These are phyloP conservation scores for Quercus variabilis DNA, from an alignment of 306 rosid species.

Conservation along the genomic window DNA sequence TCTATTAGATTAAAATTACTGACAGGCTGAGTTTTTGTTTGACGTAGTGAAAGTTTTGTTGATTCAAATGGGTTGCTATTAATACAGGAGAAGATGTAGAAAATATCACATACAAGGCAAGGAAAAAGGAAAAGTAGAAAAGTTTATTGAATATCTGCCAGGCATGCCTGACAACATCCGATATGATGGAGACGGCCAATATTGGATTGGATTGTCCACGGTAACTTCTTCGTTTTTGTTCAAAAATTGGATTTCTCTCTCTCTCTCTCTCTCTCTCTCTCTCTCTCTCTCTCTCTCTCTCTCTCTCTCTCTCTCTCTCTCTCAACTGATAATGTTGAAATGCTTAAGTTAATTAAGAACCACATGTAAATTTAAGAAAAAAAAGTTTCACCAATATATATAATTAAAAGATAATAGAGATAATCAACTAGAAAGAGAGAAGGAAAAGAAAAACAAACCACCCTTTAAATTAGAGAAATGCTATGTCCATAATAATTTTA, in stretches of 20 bases:
- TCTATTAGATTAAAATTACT: not conserved
- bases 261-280: no score
- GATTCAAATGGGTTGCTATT: not conserved
- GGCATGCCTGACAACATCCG: conserved; percentile 68
- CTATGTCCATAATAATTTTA: no score
- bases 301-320: no score
- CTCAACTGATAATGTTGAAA: not conserved
- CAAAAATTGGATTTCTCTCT: no score
- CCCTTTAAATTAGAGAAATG: no score
- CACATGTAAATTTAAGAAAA: no score
- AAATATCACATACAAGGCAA: conserved; percentile 50
- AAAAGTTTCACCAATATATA: no score
- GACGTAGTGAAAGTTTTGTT: not conserved
- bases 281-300: no score
- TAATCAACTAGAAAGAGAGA: no score
- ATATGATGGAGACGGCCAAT: conserved; percentile 59
- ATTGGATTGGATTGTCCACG: conserved; percentile 47
- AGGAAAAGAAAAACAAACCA: no score
- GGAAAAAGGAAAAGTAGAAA: conserved; percentile 45
- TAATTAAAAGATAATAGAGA: no score
- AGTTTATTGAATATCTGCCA: conserved; percentile 43
- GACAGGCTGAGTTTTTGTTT: not conserved
- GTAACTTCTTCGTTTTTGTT: conserved; percentile 1
- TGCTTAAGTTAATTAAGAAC: no score
- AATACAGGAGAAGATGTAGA: conserved; percentile 48